Evolutionary conservation across 2,329 filamentous ascomycete species (phyloP), one percentile per base, ranked within the genome.

Genomic region (Aureobasidium namibiae): DNA sequence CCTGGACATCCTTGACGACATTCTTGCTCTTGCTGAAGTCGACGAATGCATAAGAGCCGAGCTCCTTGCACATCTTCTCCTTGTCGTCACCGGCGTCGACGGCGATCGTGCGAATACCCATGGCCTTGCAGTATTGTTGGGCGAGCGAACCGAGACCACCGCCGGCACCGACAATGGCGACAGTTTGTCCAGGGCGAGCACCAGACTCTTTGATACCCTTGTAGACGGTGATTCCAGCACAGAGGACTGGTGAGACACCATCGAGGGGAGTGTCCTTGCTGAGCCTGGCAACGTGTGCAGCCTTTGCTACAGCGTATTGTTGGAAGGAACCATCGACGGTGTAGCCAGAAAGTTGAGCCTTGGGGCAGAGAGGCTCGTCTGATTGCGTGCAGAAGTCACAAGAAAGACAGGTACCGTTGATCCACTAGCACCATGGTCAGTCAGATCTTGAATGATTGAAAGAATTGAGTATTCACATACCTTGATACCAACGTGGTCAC

Each of bases 241-340:
- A 95, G 34, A 95, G 82, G 59, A 95, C 82, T 14, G 90, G 90
- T 1, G 90, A 82, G 60, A 95, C 80, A 54, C 84, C 84, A 69
- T 92, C 90, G 45, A 96, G 84, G 61, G 84, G 78, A 63, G 87
- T 82, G 16, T 87, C 83, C 74, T 92, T 87, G 65, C 89, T 88
- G 64, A 96, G 87, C 65, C 87, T 85, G 29, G 90, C 89, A 16
- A 94, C 85, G 73, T 95, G 89, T 18, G 87, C 84, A 16, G 90
- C 91, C 74, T 95, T 95, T 66, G 86, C 91, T 65, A 96, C 83
- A 72, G 83, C 84, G 78, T 95, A 96, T 78, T 96, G 86, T 79
- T 96, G 92, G 82, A 96, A 96, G 42, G 86, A 86, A 33, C 92
- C 92, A 72, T 96, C 89, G 70, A 96, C 90, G 4, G 90, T 95